phyloP scores from a whole-genome alignment of 164 flowering plant species.

The Echeveria elegans region DNA sequence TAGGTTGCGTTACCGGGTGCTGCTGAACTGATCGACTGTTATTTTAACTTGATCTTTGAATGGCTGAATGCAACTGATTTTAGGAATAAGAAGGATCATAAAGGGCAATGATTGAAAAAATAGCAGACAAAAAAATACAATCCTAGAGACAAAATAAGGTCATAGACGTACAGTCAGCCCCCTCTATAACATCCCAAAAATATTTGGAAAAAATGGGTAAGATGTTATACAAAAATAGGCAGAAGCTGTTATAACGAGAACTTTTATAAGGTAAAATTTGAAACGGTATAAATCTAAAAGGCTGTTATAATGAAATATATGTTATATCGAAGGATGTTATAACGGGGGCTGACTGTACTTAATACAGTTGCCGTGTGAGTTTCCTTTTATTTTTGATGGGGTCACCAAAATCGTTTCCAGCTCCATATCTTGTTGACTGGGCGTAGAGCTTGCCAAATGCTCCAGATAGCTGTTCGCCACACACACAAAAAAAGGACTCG shows the following conservation, averaged over 20 bases:
- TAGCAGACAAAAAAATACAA: too few relatives aligned
- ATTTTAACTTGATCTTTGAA: conserved; percentile 41
- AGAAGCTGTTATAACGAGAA: too few relatives aligned
- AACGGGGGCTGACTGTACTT: too few relatives aligned
- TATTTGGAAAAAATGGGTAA: too few relatives aligned
- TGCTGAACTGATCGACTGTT: conserved; percentile 57
- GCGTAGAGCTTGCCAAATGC: conserved; percentile 96
- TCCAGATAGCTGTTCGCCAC: conserved; percentile 62
- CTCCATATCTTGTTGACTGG: conserved; percentile 50
- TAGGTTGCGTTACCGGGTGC: conserved; percentile 60
- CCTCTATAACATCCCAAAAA: too few relatives aligned
- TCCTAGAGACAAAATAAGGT: not conserved
- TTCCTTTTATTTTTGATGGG: conserved; percentile 49
- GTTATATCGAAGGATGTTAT: too few relatives aligned
- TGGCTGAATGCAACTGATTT: conserved; percentile 60
- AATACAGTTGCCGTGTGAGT: conserved; percentile 82
- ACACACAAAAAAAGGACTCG: conserved; percentile 7
- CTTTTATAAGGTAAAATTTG: too few relatives aligned
- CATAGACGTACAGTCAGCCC: too few relatives aligned
- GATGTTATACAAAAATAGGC: too few relatives aligned
- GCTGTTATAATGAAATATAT: too few relatives aligned
- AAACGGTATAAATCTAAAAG: too few relatives aligned
- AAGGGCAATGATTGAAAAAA: not conserved
- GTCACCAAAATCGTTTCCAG: conserved; percentile 46
- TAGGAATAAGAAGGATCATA: not conserved